phyloP scores from a whole-genome alignment of 2,329 filamentous ascomycete species.

The Penicillium sp. region DNA sequence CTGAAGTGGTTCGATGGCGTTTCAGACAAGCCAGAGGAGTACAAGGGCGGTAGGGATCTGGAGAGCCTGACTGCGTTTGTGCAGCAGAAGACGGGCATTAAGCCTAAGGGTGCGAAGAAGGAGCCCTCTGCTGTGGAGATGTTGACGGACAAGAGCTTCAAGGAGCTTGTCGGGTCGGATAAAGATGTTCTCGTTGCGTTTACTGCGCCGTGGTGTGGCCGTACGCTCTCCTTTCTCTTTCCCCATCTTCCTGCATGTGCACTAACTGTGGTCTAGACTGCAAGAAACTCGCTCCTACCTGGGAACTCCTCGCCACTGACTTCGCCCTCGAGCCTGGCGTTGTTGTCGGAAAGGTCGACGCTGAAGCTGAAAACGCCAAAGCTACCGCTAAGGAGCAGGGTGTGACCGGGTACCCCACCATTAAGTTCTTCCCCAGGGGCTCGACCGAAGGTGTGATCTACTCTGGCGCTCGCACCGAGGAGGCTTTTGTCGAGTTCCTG shows the following conservation, averaged over 20 bases:
- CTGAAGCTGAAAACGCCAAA: conserved; percentile 86
- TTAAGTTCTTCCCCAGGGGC: conserved; percentile 95
- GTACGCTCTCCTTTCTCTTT: conserved; percentile 63
- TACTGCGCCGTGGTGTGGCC: conserved; percentile 97
- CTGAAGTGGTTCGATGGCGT: conserved; percentile 98
- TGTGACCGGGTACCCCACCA: conserved; percentile 88
- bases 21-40: conserved; percentile 82
- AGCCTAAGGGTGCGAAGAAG: conserved; percentile 67
- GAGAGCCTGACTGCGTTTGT: conserved; percentile 84
- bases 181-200: conserved; percentile 95
- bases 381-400: conserved; percentile 74
- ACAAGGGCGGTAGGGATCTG: conserved; percentile 83
- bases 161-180: conserved; percentile 76
- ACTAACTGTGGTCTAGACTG: conserved; percentile 69
- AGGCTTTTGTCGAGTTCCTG: conserved; percentile 76
- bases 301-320: conserved; percentile 84
- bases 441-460: conserved; percentile 74
- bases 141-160: conserved; percentile 80
- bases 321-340: conserved; percentile 79
- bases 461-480: conserved; percentile 75
- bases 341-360: conserved; percentile 92
- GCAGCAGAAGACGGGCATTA: conserved; percentile 82
- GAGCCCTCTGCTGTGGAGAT: conserved; percentile 76
- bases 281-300: conserved; percentile 88
- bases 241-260: conserved; percentile 6